phyloP scores from a whole-genome alignment of 139 green algal genomes.

The Raphidocelis subcapitata region DNA sequence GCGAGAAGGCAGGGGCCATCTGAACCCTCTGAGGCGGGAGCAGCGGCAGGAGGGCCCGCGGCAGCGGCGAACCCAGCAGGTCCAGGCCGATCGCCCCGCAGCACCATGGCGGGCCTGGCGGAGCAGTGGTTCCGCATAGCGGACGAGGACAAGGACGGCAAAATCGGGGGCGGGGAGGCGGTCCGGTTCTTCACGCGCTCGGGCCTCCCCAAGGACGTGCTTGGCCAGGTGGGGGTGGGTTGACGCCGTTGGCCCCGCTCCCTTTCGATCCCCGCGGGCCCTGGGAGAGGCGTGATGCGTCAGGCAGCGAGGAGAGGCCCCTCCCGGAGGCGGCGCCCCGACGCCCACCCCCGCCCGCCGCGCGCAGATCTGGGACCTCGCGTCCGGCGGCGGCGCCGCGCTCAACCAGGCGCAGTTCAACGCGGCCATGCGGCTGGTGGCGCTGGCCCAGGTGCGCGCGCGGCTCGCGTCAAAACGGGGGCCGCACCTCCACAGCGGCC shows the following conservation, averaged over 20 bases:
- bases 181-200: conserved; percentile 81
- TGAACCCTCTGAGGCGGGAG: too few species aligned
- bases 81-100: too few species aligned
- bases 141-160: conserved; percentile 63
- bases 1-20: too few species aligned
- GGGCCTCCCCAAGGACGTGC: conserved; percentile 58
- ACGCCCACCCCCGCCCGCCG: too few species aligned
- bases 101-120: conserved; percentile 22
- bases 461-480: background rate
- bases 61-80: too few species aligned
- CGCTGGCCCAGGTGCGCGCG: conserved; percentile 70
- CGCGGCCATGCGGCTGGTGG: conserved; percentile 76
- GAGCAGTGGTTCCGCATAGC: conserved; percentile 70
- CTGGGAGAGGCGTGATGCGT: background rate
- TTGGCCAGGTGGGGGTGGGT: conserved; percentile 71
- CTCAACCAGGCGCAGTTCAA: conserved; percentile 82
- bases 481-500: too few species aligned
- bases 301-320: too few species aligned
- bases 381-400: conserved; percentile 60
- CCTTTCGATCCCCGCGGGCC: background rate
- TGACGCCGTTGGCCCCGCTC: background rate
- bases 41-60: too few species aligned
- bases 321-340: too few species aligned
- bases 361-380: conserved; percentile 81
- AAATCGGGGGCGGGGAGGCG: conserved; percentile 70